Conservation (phyloP, 192 early-diverging fungal species). For the Cladochytrium replicatum region DNA sequence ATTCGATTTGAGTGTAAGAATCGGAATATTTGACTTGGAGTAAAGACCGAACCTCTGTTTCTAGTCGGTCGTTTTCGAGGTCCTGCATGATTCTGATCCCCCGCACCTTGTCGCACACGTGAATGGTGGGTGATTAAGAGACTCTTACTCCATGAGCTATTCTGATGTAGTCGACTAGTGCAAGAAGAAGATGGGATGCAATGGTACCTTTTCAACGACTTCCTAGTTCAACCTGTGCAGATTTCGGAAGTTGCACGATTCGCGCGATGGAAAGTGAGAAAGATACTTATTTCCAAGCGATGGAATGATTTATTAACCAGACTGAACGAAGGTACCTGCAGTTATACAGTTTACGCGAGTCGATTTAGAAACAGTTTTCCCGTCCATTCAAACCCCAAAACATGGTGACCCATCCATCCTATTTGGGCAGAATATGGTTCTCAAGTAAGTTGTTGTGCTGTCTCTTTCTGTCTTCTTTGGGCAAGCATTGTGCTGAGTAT, state of each 20-base stretch:
- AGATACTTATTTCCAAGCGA: too few relatives aligned
- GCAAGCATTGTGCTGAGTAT: too few relatives aligned
- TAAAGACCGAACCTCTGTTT: background rate
- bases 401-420: conserved; percentile 9
- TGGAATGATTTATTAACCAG: too few relatives aligned
- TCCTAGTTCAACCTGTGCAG: conserved; percentile 69
- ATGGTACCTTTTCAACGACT: conserved; percentile 96
- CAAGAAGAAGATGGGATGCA: conserved; percentile 17
- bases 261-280: conserved; percentile 42
- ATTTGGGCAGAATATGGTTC: background rate
- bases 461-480: background rate
- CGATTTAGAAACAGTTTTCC: conserved; percentile 42
- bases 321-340: conserved; percentile 41
- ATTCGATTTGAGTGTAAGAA: too few relatives aligned
- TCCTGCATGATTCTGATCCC: conserved; percentile 46
- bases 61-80: conserved; percentile 43
- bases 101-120: conserved; percentile 65
- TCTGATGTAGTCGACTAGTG: background rate
- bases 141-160: background rate
- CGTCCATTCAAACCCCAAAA: conserved; percentile 52
- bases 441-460: background rate
- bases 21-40: too few relatives aligned
- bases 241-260: conserved; percentile 56
- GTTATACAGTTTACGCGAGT: conserved; percentile 58
- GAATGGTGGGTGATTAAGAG: conserved; percentile 32